These are phyloP conservation scores for Gossypium davidsonii DNA, from an alignment of 441 rosid genomes.

Conservation along the genomic window DNA sequence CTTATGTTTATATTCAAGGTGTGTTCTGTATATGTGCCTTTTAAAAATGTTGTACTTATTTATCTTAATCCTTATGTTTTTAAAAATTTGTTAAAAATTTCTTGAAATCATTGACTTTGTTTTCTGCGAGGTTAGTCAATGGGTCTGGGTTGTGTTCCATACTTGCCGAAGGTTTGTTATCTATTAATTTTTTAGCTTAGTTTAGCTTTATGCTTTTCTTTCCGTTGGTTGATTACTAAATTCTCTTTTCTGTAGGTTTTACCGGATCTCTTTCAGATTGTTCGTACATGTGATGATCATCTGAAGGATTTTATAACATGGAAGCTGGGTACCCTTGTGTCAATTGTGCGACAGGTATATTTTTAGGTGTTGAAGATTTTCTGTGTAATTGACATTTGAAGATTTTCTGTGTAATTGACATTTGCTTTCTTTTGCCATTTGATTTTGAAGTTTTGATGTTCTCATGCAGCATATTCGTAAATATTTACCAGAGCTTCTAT, in stretches of 20 bases:
- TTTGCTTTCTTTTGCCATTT: constrained; percentile 14
- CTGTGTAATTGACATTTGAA: neutral
- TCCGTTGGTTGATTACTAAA: neutral
- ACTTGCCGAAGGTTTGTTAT: constrained; percentile 82
- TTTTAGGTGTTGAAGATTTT: constrained; percentile 10
- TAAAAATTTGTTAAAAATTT: constrained; percentile 4
- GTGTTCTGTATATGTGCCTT: constrained; percentile 6
- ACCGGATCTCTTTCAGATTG: constrained; percentile 95
- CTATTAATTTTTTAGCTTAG: constrained; percentile 11
- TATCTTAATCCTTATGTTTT: constrained; percentile 3
- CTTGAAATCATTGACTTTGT: constrained; percentile 5
- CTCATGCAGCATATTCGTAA: constrained; percentile 92
- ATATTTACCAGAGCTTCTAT: constrained; percentile 80
- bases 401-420: neutral
- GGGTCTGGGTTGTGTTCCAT: constrained; percentile 99
- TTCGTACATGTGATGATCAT: constrained; percentile 88
- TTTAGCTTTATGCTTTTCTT: neutral
- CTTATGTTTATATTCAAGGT: constrained; percentile 99
- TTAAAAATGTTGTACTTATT: neutral
- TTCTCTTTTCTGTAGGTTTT: constrained; percentile 54
- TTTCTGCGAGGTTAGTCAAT: constrained; percentile 83
- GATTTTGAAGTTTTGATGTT: constrained; percentile 20
- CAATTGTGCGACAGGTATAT: constrained; percentile 96
- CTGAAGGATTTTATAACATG: constrained; percentile 95
- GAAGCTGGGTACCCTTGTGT: constrained; percentile 97